Evolutionary conservation across 805 yeast species (phyloP).

Genomic region (Metschnikowia chrysomelidarum): DNA sequence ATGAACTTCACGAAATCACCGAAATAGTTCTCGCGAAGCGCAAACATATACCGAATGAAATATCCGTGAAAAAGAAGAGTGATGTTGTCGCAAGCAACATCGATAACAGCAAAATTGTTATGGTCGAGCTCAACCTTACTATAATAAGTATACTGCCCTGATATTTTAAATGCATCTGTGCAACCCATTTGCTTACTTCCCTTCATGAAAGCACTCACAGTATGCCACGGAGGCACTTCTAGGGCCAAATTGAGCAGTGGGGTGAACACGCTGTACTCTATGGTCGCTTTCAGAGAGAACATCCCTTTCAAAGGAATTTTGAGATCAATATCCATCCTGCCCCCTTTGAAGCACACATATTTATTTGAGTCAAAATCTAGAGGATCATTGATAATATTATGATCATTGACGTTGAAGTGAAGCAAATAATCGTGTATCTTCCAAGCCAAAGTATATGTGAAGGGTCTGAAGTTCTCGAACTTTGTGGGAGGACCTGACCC

Average conservation of each 20-base stretch:
- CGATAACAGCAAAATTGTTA: conserved; percentile 65
- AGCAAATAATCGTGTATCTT: conserved; percentile 53
- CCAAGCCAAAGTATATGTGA: conserved; percentile 62
- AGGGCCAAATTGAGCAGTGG: conserved; percentile 60
- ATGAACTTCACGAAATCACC: conserved; percentile 82
- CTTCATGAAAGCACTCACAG: conserved; percentile 67
- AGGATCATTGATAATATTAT: conserved; percentile 86
- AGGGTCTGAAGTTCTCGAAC: conserved; percentile 77
- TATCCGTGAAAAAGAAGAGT: conserved; percentile 77
- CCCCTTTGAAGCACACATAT: conserved; percentile 72
- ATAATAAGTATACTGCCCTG: conserved; percentile 65
- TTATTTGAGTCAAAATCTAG: conserved; percentile 79
- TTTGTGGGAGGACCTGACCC: conserved; percentile 66
- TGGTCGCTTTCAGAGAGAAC: conserved; percentile 48
- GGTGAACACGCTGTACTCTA: conserved; percentile 52
- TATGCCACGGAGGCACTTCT: conserved; percentile 91
- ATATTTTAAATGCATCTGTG: conserved; percentile 56
- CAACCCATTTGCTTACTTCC: conserved; percentile 61
- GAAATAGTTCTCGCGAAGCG: conserved; percentile 82
- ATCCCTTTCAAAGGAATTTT: conserved; percentile 59
- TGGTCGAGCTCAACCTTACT: conserved; percentile 59
- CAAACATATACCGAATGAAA: conserved; percentile 69
- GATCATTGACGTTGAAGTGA: conserved; percentile 78
- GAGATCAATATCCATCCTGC: conserved; percentile 44
- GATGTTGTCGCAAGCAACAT: conserved; percentile 63